Conservation (phyloP, 495 filamentous ascomycete species). For the Recurvomyces mirabilis region DNA sequence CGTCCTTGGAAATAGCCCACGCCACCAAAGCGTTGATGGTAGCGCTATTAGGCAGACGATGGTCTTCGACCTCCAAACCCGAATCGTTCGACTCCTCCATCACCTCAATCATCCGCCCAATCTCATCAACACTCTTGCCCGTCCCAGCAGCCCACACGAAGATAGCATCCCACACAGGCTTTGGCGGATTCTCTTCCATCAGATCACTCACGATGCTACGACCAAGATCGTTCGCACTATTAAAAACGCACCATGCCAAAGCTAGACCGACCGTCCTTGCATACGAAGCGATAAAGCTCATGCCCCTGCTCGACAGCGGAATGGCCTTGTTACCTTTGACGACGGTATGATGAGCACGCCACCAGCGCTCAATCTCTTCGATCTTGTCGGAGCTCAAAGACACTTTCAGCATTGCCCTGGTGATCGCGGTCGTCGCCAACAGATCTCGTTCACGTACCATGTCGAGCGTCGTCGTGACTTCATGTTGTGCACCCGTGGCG, state of each 20-base stretch:
- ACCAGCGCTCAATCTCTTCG: not conserved
- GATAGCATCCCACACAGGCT: slow-evolving; percentile 54
- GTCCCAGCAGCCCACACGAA: slow-evolving; percentile 67
- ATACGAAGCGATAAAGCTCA: too few species aligned
- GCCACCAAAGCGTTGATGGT: slow-evolving; percentile 68
- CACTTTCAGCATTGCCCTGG: not conserved
- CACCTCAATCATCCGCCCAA: slow-evolving; percentile 55
- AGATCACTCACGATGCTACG: slow-evolving; percentile 50
- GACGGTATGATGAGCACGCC: not conserved
- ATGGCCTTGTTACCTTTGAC: too few species aligned
- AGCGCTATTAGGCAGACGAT: slow-evolving; percentile 44
- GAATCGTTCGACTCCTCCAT: slow-evolving; percentile 42
- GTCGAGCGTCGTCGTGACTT: not conserved
- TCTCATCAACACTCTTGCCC: slow-evolving; percentile 56
- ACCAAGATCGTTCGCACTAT: slow-evolving; percentile 52
- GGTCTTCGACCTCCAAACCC: slow-evolving; percentile 25
- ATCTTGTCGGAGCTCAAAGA: not conserved
- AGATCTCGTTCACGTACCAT: not conserved
- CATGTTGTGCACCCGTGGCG: not conserved
- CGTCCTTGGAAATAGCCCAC: slow-evolving; percentile 55
- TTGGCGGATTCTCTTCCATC: slow-evolving; percentile 35
- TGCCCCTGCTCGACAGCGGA: too few species aligned
- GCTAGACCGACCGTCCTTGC: slow-evolving; percentile 38
- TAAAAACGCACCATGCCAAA: slow-evolving; percentile 46
- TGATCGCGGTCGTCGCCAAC: not conserved